phyloP scores from a whole-genome alignment of 2,329 filamentous ascomycete genomes.

The Fusarium heterosporum region DNA sequence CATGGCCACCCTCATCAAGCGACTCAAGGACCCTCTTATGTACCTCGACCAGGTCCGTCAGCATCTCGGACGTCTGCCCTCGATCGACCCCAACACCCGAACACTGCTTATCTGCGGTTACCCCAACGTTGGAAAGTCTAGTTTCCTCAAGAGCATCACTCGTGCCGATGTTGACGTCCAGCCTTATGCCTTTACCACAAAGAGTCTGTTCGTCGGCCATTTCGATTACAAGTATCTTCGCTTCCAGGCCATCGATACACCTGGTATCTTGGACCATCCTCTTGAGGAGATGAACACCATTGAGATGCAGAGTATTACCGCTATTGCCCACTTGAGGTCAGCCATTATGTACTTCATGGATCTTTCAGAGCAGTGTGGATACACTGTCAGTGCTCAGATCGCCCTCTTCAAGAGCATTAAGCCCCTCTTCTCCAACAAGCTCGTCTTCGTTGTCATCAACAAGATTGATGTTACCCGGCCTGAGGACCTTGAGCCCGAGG shows the following conservation, averaged over 20 bases:
- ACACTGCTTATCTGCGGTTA: slow-evolving; percentile 97
- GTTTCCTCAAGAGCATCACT: slow-evolving; percentile 91
- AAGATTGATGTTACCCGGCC: slow-evolving; percentile 94
- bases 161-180: slow-evolving; percentile 96
- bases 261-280: slow-evolving; percentile 97
- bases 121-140: slow-evolving; percentile 97
- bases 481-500: slow-evolving; percentile 84
- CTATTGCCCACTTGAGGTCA: slow-evolving; percentile 94
- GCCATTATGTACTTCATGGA: slow-evolving; percentile 99
- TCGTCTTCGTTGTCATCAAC: slow-evolving; percentile 97
- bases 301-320: slow-evolving; percentile 98
- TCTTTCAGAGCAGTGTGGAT: slow-evolving; percentile 95
- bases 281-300: slow-evolving; percentile 99
- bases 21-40: slow-evolving; percentile 91
- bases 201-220: slow-evolving; percentile 96
- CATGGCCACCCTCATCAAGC: slow-evolving; percentile 97
- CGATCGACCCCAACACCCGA: slow-evolving; percentile 98
- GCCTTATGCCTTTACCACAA: slow-evolving; percentile 98
- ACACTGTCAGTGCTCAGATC: slow-evolving; percentile 92
- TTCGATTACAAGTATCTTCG: slow-evolving; percentile 85
- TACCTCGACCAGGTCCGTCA: slow-evolving; percentile 94
- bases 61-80: slow-evolving; percentile 94
- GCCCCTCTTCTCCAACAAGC: slow-evolving; percentile 95
- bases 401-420: slow-evolving; percentile 96
- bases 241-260: slow-evolving; percentile 89